These are phyloP conservation scores for Rhazya stricta DNA, from an alignment of 257 asterid genomes.

Conservation along the genomic window DNA sequence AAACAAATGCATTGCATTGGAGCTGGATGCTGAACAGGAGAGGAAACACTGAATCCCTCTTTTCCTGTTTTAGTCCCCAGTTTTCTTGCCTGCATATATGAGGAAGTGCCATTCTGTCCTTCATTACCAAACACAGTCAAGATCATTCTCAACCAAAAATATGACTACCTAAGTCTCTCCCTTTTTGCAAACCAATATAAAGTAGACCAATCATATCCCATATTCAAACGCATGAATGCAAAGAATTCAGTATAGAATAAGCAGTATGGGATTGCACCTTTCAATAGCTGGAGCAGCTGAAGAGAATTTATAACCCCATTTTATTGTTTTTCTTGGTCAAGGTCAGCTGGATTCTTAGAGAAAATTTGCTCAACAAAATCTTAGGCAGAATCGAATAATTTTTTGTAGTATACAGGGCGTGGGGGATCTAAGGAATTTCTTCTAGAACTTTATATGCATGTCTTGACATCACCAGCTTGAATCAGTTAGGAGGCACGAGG, in stretches of 20 bases:
- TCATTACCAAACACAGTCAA: background rate
- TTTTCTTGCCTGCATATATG: background rate
- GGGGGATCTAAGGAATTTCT: background rate
- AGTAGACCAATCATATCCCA: background rate
- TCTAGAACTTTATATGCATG: background rate
- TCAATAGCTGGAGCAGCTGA: background rate
- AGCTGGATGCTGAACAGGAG: background rate
- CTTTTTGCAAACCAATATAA: background rate
- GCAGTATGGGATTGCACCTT: background rate
- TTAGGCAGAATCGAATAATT: background rate
- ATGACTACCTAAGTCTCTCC: background rate
- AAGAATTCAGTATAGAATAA: background rate
- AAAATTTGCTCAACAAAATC: background rate
- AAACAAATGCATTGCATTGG: background rate
- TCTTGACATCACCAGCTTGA: background rate
- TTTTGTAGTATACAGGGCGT: background rate
- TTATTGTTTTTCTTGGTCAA: background rate
- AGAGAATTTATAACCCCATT: background rate
- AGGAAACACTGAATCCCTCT: background rate
- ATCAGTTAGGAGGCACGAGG: background rate
- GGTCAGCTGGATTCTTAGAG: background rate
- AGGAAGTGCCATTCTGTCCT: background rate
- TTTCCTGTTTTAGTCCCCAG: background rate
- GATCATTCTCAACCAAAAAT: background rate
- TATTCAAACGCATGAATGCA: background rate